Conservation (phyloP, 371 early-diverging fungal species). For the Mortierella sp. region DNA sequence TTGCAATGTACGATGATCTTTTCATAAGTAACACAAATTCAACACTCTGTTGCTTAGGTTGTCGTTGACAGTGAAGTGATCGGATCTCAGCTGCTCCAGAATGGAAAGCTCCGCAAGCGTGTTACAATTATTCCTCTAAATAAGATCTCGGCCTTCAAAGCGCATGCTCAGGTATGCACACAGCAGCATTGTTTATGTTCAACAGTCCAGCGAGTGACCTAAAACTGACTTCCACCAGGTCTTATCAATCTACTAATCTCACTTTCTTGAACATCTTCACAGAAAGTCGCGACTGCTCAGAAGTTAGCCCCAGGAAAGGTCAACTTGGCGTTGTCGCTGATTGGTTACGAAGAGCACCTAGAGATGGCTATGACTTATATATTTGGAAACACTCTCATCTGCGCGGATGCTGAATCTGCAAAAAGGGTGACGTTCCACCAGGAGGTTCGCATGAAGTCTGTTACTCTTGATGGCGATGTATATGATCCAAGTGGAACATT, state of each 20-base stretch:
- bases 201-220: background rate
- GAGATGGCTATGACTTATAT: conserved; percentile 94
- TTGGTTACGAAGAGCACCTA: conserved; percentile 86
- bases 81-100: conserved; percentile 87
- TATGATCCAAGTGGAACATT: conserved; percentile 99
- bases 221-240: background rate
- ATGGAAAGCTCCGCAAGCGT: conserved; percentile 84
- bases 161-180: conserved; percentile 72
- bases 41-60: conserved; percentile 61
- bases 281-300: conserved; percentile 79
- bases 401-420: conserved; percentile 89
- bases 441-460: conserved; percentile 83
- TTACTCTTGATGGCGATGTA: conserved; percentile 98
- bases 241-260: background rate
- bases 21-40: conserved; percentile 1
- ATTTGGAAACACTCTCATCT: conserved; percentile 95
- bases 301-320: conserved; percentile 86
- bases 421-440: conserved; percentile 92
- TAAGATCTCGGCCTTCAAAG: conserved; percentile 84
- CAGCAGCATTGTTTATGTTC: background rate
- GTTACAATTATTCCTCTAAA: conserved; percentile 98
- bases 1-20: background rate
- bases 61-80: conserved; percentile 95
- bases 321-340: conserved; percentile 84
- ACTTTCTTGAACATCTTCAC: background rate